Percentiles rank a stretch among this genome's conserved stretches.
These are phyloP conservation scores for Candida takata DNA, from an alignment of 805 yeast genomes.

Conservation along the genomic window DNA sequence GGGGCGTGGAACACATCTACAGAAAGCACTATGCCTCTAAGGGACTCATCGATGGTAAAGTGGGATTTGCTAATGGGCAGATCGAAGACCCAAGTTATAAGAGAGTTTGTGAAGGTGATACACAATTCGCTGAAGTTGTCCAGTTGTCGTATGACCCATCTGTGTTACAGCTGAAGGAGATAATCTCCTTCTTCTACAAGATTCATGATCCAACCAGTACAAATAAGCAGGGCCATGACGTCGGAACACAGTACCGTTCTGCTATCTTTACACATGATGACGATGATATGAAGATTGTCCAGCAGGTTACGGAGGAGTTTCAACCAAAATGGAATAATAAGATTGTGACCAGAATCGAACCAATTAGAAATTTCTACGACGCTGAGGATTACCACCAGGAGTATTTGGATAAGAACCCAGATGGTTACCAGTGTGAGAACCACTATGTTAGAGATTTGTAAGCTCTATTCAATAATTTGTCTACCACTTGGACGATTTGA, in stretches of 20 bases:
- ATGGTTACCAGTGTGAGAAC: constrained; percentile 86
- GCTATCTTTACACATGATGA: constrained; percentile 61
- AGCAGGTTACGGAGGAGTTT: constrained; percentile 40
- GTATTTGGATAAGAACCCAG: constrained; percentile 73
- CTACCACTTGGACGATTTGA: too few species aligned
- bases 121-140: constrained; percentile 71
- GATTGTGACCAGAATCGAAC: constrained; percentile 66
- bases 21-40: constrained; percentile 57
- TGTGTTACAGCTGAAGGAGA: constrained; percentile 46
- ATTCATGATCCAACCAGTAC: constrained; percentile 92
- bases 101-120: constrained; percentile 69
- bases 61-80: constrained; percentile 87
- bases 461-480: constrained; percentile 7
- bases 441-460: constrained; percentile 62
- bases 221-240: constrained; percentile 81
- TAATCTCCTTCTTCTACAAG: constrained; percentile 78
- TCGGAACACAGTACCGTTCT: constrained; percentile 86
- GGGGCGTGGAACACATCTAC: constrained; percentile 87
- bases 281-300: constrained; percentile 39
- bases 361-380: constrained; percentile 68
- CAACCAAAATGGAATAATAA: constrained; percentile 65
- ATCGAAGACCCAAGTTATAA: constrained; percentile 49
- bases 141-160: constrained; percentile 79
- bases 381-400: constrained; percentile 95
- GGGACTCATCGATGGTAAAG: constrained; percentile 69